These are phyloP conservation scores for Blastocystis sp. DNA, from an alignment of 352 stramenopile species.

Conservation along the genomic window DNA sequence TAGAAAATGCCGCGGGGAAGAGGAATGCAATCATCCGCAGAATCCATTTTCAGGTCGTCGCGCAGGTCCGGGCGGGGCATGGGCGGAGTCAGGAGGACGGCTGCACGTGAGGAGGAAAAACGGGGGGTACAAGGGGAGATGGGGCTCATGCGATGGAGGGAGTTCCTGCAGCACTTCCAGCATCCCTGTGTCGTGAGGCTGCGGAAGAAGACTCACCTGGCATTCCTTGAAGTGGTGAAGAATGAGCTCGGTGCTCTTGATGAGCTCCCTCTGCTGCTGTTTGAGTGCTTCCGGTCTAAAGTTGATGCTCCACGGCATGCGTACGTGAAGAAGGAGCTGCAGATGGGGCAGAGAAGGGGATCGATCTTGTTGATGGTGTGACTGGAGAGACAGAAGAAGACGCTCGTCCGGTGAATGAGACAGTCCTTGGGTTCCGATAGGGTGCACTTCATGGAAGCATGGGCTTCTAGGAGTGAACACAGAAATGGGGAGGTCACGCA, in stretches of 20 bases:
- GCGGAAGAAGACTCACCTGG: not conserved
- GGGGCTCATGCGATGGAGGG: not conserved
- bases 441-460: not conserved
- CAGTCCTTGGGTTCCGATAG: not conserved
- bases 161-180: slow-evolving; percentile 36
- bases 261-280: not conserved
- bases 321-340: not conserved
- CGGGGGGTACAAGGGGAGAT: not conserved
- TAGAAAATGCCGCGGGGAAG: slow-evolving; percentile 50
- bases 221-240: not conserved
- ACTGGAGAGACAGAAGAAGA: slow-evolving; percentile 10
- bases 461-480: not conserved
- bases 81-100: not conserved
- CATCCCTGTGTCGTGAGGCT: not conserved
- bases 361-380: slow-evolving; percentile 2
- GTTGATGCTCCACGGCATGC: not conserved
- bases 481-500: not conserved
- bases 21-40: not conserved
- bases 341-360: not conserved
- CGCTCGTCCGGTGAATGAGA: slow-evolving; percentile 3
- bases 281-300: not conserved
- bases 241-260: not conserved
- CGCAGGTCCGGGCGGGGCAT: not conserved
- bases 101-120: not conserved
- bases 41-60: not conserved